phyloP scores from a whole-genome alignment of 768 basidiomycete species.

The Phanerochaete sordida region DNA sequence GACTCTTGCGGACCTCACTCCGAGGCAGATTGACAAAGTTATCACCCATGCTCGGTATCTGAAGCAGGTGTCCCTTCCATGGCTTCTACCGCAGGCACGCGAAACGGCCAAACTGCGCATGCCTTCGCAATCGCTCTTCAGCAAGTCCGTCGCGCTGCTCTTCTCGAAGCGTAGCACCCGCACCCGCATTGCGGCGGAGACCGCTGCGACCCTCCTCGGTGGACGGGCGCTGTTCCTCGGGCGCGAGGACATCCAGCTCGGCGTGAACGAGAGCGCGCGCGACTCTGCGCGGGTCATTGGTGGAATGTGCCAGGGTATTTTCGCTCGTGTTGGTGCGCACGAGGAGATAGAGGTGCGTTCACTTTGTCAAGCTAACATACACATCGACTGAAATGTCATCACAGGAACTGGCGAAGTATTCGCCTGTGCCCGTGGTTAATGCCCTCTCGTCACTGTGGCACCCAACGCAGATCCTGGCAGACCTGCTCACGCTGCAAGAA shows the following conservation, averaged over 20 bases:
- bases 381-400: not conserved
- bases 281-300: conserved; percentile 89
- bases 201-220: conserved; percentile 72
- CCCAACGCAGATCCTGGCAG: conserved; percentile 93
- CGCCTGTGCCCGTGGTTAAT: conserved; percentile 92
- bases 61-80: conserved; percentile 61
- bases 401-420: conserved; percentile 87
- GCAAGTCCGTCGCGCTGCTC: conserved; percentile 83
- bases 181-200: conserved; percentile 87
- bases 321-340: conserved; percentile 93
- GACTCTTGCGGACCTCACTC: conserved; percentile 85
- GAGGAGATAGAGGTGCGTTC: conserved; percentile 80
- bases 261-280: conserved; percentile 85
- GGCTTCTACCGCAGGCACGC: conserved; percentile 52
- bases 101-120: conserved; percentile 36
- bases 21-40: conserved; percentile 65
- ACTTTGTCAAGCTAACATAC: not conserved
- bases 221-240: conserved; percentile 91
- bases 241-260: conserved; percentile 87
- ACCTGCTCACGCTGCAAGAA: conserved; percentile 87
- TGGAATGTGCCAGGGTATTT: conserved; percentile 95
- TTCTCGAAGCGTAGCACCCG: conserved; percentile 94
- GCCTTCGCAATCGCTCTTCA: conserved; percentile 72
- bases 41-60: conserved; percentile 62
- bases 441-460: conserved; percentile 96